Base-by-base conservation (phyloP, 805 yeast genomes). In the Ogataea zsoltii region DNA sequence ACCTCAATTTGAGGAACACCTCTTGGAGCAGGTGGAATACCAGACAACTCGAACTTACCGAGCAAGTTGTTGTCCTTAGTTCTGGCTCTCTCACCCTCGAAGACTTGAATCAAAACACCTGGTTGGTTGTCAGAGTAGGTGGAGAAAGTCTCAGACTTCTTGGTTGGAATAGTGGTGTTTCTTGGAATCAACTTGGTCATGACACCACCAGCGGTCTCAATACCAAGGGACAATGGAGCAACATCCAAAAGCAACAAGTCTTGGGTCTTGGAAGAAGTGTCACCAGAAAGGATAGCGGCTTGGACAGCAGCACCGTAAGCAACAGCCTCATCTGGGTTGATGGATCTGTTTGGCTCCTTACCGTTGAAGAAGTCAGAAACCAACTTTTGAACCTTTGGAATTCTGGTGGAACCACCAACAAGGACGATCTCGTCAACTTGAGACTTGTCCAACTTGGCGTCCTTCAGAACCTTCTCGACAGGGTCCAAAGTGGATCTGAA, bases 221-320 rank as follows among this genome's bases (percentile, higher is more conserved):
- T 86, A 46, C 95, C 95, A 41, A 86, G 65, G 14, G 94, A 84
- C 63, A 86, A 72, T 44, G 98, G 97, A 65, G 97, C 95, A 70
- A 91, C 97, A 81, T 91, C 98, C 69, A 92, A 82, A 66, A 91
- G 80, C 68, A 92, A 77, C 71, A 90, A 78, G 71, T 90, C 97
- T 78, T 90, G 96, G 51, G 97, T 91, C 85, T 89, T 89, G 52
- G 96, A 83, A 33, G 97, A 90, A 60, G 92, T 84, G 74, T 90
- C 97, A 76, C 97, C 97, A 51, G 96, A 82, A 68, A 90, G 81
- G 67, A 90, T 90, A 59, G 97, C 97, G 58, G 96, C 97, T 79
- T 90, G 97, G 59, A 90, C 97, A 54, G 97, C 97, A 60, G 97
- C 97, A 85, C 97, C 97, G 76, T 90, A 90, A 66, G 97, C 97